These are phyloP conservation scores for Trichothecium roseum DNA, from an alignment of 2,329 filamentous ascomycete genomes.

Conservation along the genomic window DNA sequence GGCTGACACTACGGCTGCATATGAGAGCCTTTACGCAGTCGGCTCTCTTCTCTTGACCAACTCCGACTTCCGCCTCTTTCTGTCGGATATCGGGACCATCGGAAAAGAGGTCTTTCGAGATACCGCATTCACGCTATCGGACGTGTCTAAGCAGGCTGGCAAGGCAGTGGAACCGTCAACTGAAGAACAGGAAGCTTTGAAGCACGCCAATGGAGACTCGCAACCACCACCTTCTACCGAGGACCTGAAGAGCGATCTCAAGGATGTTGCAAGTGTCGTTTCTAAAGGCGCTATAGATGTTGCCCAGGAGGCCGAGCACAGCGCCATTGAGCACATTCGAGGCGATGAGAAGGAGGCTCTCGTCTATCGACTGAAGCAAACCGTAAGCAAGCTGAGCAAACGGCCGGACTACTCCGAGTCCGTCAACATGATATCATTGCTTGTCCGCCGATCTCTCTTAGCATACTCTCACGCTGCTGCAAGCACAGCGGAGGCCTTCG, in stretches of 20 bases:
- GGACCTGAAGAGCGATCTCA: slow-evolving; percentile 50
- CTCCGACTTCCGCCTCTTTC: slow-evolving; percentile 77
- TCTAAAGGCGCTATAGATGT: slow-evolving; percentile 43
- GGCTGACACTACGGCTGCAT: slow-evolving; percentile 35
- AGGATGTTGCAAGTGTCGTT: slow-evolving; percentile 43
- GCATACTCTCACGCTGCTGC: slow-evolving; percentile 66
- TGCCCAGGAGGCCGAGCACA: slow-evolving; percentile 52
- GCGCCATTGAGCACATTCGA: slow-evolving; percentile 61
- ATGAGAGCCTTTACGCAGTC: slow-evolving; percentile 73
- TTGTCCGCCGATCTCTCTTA: slow-evolving; percentile 69
- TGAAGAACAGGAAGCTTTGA: slow-evolving; percentile 44
- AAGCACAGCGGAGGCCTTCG: slow-evolving; percentile 53
- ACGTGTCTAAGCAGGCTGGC: slow-evolving; percentile 63
- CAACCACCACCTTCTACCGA: slow-evolving; percentile 41
- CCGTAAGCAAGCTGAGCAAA: slow-evolving; percentile 62
- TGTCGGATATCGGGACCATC: slow-evolving; percentile 69
- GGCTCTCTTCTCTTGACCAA: slow-evolving; percentile 81
- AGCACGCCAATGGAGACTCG: slow-evolving; percentile 19
- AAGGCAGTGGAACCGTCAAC: slow-evolving; percentile 61
- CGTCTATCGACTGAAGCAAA: slow-evolving; percentile 64
- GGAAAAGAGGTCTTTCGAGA: slow-evolving; percentile 80
- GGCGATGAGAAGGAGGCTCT: slow-evolving; percentile 66
- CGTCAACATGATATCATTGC: slow-evolving; percentile 63
- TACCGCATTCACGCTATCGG: slow-evolving; percentile 68
- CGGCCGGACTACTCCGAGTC: slow-evolving; percentile 78